phyloP scores from a whole-genome alignment of 2,329 filamentous ascomycete species.

The Fusarium clavum region DNA sequence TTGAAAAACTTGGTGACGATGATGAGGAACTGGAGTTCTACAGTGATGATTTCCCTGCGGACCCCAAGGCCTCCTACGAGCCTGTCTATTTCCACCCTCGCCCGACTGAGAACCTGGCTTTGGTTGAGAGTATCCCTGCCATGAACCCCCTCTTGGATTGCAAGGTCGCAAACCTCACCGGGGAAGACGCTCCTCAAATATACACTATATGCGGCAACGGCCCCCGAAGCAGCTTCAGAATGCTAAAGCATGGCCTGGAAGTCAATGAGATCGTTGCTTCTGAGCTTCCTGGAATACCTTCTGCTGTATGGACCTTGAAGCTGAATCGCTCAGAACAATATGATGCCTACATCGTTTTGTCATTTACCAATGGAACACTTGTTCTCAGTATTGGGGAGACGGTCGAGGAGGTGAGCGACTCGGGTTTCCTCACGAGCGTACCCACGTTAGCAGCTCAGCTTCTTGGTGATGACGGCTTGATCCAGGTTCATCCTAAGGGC shows the following conservation, averaged over 20 bases:
- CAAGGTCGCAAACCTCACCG: slow-evolving; percentile 89
- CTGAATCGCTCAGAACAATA: slow-evolving; percentile 83
- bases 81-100: slow-evolving; percentile 89
- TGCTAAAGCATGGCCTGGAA: slow-evolving; percentile 90
- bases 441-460: slow-evolving; percentile 93
- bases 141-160: slow-evolving; percentile 93
- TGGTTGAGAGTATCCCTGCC: slow-evolving; percentile 86
- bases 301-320: slow-evolving; percentile 95
- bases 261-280: slow-evolving; percentile 97
- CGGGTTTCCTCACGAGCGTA: slow-evolving; percentile 88
- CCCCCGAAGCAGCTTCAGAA: slow-evolving; percentile 89
- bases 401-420: slow-evolving; percentile 94
- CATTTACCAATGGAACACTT: slow-evolving; percentile 88
- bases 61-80: slow-evolving; percentile 76
- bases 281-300: slow-evolving; percentile 87
- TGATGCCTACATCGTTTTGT: slow-evolving; percentile 95
- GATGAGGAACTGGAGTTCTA: slow-evolving; percentile 88
- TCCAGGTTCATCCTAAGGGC: slow-evolving; percentile 96
- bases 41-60: slow-evolving; percentile 84
- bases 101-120: slow-evolving; percentile 80
- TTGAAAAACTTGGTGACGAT: slow-evolving; percentile 96
- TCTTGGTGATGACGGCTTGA: slow-evolving; percentile 89
- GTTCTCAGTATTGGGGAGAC: slow-evolving; percentile 97
- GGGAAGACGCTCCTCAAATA: slow-evolving; percentile 96
- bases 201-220: slow-evolving; percentile 92